phyloP scores from a whole-genome alignment of 108 stramenopile genomes.

The Nitzschia sp. region DNA sequence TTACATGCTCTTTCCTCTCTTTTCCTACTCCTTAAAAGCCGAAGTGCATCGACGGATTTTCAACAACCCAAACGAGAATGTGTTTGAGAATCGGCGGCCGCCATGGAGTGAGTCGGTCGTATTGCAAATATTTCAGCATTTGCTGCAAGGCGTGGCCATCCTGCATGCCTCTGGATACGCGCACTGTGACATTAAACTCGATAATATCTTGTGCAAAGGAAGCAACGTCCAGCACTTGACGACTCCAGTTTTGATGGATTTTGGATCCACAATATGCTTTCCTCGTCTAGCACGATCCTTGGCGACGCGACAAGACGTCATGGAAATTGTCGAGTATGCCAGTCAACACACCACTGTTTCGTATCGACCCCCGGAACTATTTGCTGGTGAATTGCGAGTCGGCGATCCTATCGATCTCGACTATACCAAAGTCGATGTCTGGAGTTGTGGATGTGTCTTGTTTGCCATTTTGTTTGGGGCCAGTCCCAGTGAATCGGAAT shows the following conservation, averaged over 20 bases:
- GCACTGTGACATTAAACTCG: conserved; percentile 85
- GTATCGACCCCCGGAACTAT: conserved; percentile 86
- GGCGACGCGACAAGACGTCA: conserved; percentile 15
- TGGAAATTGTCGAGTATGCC: conserved; percentile 54
- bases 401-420: conserved; percentile 49
- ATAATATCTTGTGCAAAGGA: conserved; percentile 62
- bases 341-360: conserved; percentile 69
- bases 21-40: conserved; percentile 54
- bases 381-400: conserved; percentile 67
- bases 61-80: neutral
- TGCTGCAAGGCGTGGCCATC: conserved; percentile 48
- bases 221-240: conserved; percentile 16
- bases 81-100: neutral
- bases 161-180: conserved; percentile 68
- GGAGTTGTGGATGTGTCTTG: conserved; percentile 75
- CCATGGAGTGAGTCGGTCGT: conserved; percentile 43
- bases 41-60: conserved; percentile 70
- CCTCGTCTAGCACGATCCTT: conserved; percentile 41
- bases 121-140: conserved; percentile 53
- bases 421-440: conserved; percentile 79
- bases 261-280: conserved; percentile 46
- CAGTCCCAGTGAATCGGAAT: conserved; percentile 80
- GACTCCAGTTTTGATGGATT: conserved; percentile 48
- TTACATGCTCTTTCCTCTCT: conserved; percentile 84
- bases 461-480: conserved; percentile 83